phyloP scores from a whole-genome alignment of 768 basidiomycete genomes.

The Pulveroboletus ravenelii region DNA sequence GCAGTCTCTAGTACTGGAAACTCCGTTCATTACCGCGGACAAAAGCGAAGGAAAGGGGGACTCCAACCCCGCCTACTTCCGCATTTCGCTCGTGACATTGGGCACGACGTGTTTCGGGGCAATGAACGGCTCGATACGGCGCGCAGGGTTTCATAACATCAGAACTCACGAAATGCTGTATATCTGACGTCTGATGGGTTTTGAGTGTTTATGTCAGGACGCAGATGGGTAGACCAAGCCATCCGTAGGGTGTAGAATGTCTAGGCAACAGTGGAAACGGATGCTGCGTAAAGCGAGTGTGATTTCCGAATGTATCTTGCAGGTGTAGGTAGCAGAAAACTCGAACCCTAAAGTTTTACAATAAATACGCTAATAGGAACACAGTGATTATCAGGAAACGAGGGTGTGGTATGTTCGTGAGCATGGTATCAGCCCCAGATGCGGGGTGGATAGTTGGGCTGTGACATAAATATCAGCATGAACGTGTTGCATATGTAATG shows the following conservation, averaged over 20 bases:
- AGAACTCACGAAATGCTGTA: background rate
- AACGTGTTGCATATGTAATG: background rate
- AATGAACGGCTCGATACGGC: conserved; percentile 39
- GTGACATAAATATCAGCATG: conserved; percentile 6
- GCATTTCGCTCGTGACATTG: conserved; percentile 56
- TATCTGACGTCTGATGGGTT: background rate
- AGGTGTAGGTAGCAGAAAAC: background rate
- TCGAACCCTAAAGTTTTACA: conserved; percentile 12
- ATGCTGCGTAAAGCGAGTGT: background rate
- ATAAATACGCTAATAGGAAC: conserved; percentile 12
- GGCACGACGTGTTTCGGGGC: conserved; percentile 66
- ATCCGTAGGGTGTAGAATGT: background rate
- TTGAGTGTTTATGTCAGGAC: background rate
- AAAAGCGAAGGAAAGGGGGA: conserved; percentile 17
- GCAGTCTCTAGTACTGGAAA: background rate
- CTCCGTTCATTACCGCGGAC: background rate
- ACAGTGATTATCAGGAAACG: conserved; percentile 17
- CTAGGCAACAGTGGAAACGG: background rate
- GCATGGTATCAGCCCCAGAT: conserved; percentile 13
- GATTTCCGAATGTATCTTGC: background rate
- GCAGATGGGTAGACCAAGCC: background rate
- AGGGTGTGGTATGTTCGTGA: conserved; percentile 12
- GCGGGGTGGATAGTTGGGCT: conserved; percentile 31
- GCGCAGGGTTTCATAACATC: background rate
- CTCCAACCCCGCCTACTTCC: conserved; percentile 44